Evolutionary conservation across 805 yeast genomes (phyloP).

Genomic region (Cyberlindnera americana): DNA sequence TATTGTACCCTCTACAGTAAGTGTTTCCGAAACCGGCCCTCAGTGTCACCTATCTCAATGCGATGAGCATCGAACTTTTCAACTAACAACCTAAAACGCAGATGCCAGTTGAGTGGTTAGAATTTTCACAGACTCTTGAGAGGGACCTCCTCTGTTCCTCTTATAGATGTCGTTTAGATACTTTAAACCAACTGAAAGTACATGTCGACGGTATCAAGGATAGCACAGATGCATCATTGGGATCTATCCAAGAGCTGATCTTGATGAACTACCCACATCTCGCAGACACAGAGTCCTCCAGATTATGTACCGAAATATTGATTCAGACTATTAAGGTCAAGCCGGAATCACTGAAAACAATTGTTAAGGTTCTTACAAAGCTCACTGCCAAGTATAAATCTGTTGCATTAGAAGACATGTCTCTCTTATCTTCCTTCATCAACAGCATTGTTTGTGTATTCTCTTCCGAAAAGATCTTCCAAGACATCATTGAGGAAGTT

Average conservation of each 20-base stretch:
- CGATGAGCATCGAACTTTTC: not conserved
- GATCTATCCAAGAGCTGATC: constrained; percentile 18
- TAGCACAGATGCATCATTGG: constrained; percentile 14
- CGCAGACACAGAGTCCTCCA: constrained; percentile 10
- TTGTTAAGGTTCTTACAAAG: constrained; percentile 26
- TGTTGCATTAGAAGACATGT: constrained; percentile 54
- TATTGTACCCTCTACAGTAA: no score
- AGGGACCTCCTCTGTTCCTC: constrained; percentile 21
- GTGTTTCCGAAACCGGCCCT: no score
- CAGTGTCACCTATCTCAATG: no score
- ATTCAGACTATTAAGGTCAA: constrained; percentile 6
- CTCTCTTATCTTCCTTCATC: constrained; percentile 58
- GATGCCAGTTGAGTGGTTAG: constrained; percentile 22
- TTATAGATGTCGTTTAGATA: constrained; percentile 16
- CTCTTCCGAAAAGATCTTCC: constrained; percentile 29
- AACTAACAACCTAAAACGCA: constrained; percentile 1
- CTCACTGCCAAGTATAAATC: constrained; percentile 30
- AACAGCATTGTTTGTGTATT: constrained; percentile 33
- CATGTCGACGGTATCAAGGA: constrained; percentile 2
- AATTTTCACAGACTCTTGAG: constrained; percentile 21
- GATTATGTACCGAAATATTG: constrained; percentile 14
- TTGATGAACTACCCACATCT: constrained; percentile 18
- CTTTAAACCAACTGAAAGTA: constrained; percentile 22
- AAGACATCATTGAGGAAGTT: no score
- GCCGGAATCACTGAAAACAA: constrained; percentile 15